Conservation (phyloP, 192 early-diverging fungal species). For the Backusella tuberculispora region DNA sequence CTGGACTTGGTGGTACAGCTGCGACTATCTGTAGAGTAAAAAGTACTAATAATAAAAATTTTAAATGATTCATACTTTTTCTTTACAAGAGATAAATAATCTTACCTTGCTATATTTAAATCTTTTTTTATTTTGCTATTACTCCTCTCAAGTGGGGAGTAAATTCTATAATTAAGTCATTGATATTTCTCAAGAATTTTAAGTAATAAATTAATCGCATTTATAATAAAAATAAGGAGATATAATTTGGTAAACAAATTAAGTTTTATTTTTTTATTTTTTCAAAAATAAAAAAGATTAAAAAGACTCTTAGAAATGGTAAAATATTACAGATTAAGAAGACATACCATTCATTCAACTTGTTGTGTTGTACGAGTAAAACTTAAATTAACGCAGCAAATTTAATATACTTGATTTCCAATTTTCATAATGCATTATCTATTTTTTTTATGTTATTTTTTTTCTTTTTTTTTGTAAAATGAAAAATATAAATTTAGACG, state of each 20-base stretch:
- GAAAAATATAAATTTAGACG: too few species aligned
- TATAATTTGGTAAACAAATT: conserved; percentile 9
- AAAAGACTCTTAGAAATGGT: not conserved
- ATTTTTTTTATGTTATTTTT: not conserved
- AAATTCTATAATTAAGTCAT: conserved; percentile 2
- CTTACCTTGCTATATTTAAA: not conserved
- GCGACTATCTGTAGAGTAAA: not conserved
- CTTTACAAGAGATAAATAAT: not conserved
- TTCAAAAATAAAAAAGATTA: not conserved
- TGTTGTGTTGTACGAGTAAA: not conserved
- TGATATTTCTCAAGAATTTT: conserved; percentile 8
- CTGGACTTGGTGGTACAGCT: conserved; percentile 4
- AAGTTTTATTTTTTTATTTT: not conserved
- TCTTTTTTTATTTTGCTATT: not conserved
- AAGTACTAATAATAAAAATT: conserved; percentile 6
- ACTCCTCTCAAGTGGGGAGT: conserved; percentile 14
- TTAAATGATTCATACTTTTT: conserved; percentile 12
- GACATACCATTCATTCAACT: not conserved
- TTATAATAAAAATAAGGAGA: not conserved
- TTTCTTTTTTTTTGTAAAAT: not conserved
- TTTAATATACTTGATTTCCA: not conserved
- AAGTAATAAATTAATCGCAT: conserved; percentile 1
- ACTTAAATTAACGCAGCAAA: not conserved
- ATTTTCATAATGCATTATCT: not conserved
- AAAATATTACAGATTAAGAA: not conserved